phyloP scores from a whole-genome alignment of 2,329 filamentous ascomycete species.

The Colletotrichum gloeosporioides region DNA sequence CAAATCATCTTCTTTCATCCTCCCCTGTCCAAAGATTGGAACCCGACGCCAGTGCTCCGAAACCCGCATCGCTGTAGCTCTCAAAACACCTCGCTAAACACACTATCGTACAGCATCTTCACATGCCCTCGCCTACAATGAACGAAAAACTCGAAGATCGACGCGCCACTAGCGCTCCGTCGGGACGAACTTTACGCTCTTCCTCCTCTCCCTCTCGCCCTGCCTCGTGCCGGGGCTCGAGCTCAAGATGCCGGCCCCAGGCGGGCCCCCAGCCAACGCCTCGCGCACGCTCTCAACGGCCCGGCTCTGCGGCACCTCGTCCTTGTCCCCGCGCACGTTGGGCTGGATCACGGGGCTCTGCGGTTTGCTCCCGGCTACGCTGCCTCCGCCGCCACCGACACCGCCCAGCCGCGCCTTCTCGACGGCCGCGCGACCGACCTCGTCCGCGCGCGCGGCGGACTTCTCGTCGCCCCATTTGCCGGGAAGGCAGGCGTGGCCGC shows the following conservation, averaged over 20 bases:
- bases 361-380: slow-evolving; percentile 30
- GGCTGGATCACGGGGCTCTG: slow-evolving; percentile 18
- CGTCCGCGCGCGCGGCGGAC: slow-evolving; percentile 51
- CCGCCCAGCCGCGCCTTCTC: slow-evolving; percentile 41
- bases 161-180: slow-evolving; percentile 33
- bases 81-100: not conserved
- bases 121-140: not conserved
- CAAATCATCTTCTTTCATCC: not conserved
- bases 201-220: slow-evolving; percentile 59
- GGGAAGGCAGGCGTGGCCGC: slow-evolving; percentile 67
- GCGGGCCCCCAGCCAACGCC: slow-evolving; percentile 41
- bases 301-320: slow-evolving; percentile 63
- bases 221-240: slow-evolving; percentile 52
- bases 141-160: not conserved
- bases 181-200: slow-evolving; percentile 68
- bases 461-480: slow-evolving; percentile 59
- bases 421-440: slow-evolving; percentile 53
- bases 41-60: not conserved
- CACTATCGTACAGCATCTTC: not conserved
- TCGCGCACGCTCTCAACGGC: slow-evolving; percentile 67
- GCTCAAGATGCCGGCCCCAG: slow-evolving; percentile 44
- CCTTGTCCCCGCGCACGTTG: slow-evolving; percentile 51
- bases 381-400: slow-evolving; percentile 3
- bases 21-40: not conserved
- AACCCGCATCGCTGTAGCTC: not conserved